Base-by-base conservation (phyloP, 768 basidiomycete species). In the Tulasnella sp. region DNA sequence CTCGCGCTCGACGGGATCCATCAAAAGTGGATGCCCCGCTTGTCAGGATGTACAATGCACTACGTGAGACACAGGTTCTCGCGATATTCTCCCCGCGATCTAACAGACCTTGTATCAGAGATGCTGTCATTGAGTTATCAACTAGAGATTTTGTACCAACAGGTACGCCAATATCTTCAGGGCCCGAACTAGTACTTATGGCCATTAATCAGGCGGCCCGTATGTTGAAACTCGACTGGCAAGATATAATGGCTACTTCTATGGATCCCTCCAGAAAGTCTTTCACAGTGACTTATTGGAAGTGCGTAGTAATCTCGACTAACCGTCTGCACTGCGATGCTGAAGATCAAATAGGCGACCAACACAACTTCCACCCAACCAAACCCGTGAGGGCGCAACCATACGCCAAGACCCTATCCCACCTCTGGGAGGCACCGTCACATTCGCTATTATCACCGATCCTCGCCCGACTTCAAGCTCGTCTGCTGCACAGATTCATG, bases 101-200 rank as follows among this genome's bases (percentile, higher is more conserved):
- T 81, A 39, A 80, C 74, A 35, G 79, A 2, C 5, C 10, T 35
- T 71, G 23, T 37, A 20, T 7, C 80, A 96, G 95, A 96, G 83
- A 92, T 94, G 87, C 93, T 96, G 89, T 93, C 94, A 0, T 84
- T 98, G 78, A 92, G 93, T 2, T 98, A 98, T 84, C 96, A 97
- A 82, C 87, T 98, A 20, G 96, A 96, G 84, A 92, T 95, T 80
- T 84, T 98, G 71, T 91, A 90, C 88, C 92, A 91, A 81, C 94
- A 95, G 83, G 88, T 86, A 74, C n/a, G 83, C 78, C 40, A 46
- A 20, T 42, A 57, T 23, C 57, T 61, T 23, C 10, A 23, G 69
- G 15, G 57, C n/a, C 20, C 57, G 26, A 16, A 15, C 77, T 13
- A 0, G 32, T 35, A 11, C 70, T 74, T 44, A 70, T 74, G 10